Evolutionary conservation across 495 filamentous ascomycete species (phyloP), one percentile per base, ranked within the genome.

Genomic region (Aeminium ludgeri): DNA sequence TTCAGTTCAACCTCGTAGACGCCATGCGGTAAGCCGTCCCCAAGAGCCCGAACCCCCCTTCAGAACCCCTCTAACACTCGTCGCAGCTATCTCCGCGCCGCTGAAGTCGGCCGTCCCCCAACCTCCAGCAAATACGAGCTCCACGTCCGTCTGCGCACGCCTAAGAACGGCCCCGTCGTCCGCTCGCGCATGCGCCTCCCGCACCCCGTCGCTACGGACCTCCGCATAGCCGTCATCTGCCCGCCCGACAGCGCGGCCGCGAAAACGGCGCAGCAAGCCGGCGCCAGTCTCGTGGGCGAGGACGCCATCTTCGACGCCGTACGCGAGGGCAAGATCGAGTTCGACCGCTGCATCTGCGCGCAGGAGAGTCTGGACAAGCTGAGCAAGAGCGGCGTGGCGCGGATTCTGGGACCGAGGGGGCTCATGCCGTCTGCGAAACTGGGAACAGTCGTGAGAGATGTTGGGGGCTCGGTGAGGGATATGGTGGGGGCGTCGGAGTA

Each of bases 341-440:
- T 96, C 55, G 91, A 95, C 55, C 71, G 82, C 37, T 80, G 83
- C 48, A 76, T 97, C 43, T 86, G 80, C 57, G 87, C 96, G 54
- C 68, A 67, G 17, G 80, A 87, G 44, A 82, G 74, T 53, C 62
- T 84, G 48, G 59, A 63, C 16, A 71, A 73, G 19, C 63, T 94
- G 48, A 80, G 79, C 57, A 84, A 85, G 62, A 78, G 82, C 20
- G 69, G 65, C 2, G 55, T 97, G 42, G 86, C 77, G 37, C 70
- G 77, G 51, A 71, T 95, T 32, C 67, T 97, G 10, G 89, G 89
- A 55, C 89, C 89, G 12, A 71, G 69, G 54, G 84, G 85, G 7
- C 60, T 97, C 55, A 95, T 97, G 91, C 89, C 89, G 16, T 89
- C 72, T 55, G 59, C 64, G 37, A 97, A 93, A 68, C 69, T 68